Conservation (phyloP, 805 yeast genomes). For the Yamadazyma sp. region DNA sequence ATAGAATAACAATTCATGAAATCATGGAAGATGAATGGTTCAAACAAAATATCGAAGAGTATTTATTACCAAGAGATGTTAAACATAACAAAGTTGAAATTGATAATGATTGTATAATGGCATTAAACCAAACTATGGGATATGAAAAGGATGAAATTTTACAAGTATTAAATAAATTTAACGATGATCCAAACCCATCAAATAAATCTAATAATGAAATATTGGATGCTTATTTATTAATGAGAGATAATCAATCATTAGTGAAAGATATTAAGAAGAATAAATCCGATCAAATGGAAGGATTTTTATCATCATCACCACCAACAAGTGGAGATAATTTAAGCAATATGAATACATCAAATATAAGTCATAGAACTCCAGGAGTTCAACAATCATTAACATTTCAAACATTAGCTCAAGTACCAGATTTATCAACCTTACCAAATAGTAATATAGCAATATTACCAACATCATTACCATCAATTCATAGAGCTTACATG, state of each 20-base stretch:
- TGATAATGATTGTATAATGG: slow-evolving; percentile 73
- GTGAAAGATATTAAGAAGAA: slow-evolving; percentile 62
- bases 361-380: slow-evolving; percentile 28
- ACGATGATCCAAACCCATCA: slow-evolving; percentile 7
- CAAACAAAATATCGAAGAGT: slow-evolving; percentile 73
- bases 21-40: slow-evolving; percentile 96
- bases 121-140: slow-evolving; percentile 82
- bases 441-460: slow-evolving; percentile 86
- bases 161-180: slow-evolving; percentile 55
- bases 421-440: slow-evolving; percentile 46
- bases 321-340: slow-evolving; percentile 38
- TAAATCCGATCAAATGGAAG: slow-evolving; percentile 51
- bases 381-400: slow-evolving; percentile 45
- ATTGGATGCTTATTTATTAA: slow-evolving; percentile 78
- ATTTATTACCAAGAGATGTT: slow-evolving; percentile 61
- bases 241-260: slow-evolving; percentile 73
- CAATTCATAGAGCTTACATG: slow-evolving; percentile 93
- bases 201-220: slow-evolving; percentile 61
- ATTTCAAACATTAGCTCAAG: slow-evolving; percentile 46
- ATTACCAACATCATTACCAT: slow-evolving; percentile 89
- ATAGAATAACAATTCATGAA: slow-evolving; percentile 88
- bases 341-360: slow-evolving; percentile 6
- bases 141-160: slow-evolving; percentile 80
- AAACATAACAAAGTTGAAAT: slow-evolving; percentile 44
- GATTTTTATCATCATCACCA: slow-evolving; percentile 59